phyloP scores from a whole-genome alignment of 345 rosid species.

The Cardiospermum halicacabum region DNA sequence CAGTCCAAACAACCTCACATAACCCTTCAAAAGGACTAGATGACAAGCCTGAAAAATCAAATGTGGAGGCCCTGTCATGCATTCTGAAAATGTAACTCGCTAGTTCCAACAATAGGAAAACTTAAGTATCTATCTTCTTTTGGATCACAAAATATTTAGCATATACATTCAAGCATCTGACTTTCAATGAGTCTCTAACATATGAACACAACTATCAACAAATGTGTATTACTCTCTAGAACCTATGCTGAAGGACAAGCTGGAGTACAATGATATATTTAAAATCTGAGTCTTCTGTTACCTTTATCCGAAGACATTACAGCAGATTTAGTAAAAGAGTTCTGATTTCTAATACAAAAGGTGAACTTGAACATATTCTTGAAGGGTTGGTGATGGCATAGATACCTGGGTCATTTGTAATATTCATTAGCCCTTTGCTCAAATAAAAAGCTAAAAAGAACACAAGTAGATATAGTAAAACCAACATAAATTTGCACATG shows the following conservation, averaged over 20 bases:
- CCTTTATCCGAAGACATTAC: slow-evolving; percentile 48
- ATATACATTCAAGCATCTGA: not conserved
- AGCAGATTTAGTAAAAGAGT: slow-evolving; percentile 33
- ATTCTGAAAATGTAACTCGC: slow-evolving; percentile 15
- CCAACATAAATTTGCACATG: not conserved
- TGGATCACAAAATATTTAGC: not conserved
- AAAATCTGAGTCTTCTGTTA: slow-evolving; percentile 12
- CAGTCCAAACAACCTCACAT: slow-evolving; percentile 68
- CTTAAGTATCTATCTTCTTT: not conserved
- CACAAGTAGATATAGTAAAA: not conserved
- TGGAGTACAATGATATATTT: not conserved
- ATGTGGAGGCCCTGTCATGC: slow-evolving; percentile 22
- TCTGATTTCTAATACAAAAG: slow-evolving; percentile 37
- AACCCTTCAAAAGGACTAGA: slow-evolving; percentile 31
- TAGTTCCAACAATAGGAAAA: slow-evolving; percentile 19
- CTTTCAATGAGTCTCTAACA: not conserved
- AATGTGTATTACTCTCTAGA: not conserved
- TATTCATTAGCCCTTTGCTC: slow-evolving; percentile 5
- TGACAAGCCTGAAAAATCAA: slow-evolving; percentile 48
- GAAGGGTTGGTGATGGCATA: slow-evolving; percentile 33
- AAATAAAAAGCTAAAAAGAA: not conserved
- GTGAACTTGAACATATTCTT: slow-evolving; percentile 36
- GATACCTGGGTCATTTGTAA: slow-evolving; percentile 42
- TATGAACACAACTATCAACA: not conserved
- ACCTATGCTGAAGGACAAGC: not conserved